A percentile compares a stretch with the other conserved stretches of the same genome.
phyloP scores from a whole-genome alignment of 805 yeast species.

The Clavispora asparagi region DNA sequence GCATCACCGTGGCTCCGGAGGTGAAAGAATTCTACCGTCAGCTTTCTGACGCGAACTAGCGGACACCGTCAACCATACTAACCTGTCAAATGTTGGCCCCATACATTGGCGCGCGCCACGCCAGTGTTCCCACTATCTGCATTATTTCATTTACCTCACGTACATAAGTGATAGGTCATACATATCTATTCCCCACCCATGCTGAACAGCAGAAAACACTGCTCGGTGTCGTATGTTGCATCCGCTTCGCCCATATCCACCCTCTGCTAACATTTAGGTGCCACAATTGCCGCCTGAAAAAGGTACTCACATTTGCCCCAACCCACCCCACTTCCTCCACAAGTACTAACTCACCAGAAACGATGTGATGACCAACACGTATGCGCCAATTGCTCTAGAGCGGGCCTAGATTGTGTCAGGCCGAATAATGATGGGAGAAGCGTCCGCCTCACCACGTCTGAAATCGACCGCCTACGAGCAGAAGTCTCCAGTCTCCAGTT shows the following conservation, averaged over 20 bases:
- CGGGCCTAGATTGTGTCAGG: constrained; percentile 9
- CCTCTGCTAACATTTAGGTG: constrained; percentile 7
- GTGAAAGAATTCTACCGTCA: constrained; percentile 67
- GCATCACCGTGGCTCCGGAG: constrained; percentile 63
- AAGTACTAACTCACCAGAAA: constrained; percentile 2
- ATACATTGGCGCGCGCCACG: no score
- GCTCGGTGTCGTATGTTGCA: constrained; percentile 11
- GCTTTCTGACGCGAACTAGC: constrained; percentile 16
- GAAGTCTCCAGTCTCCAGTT: constrained; percentile 2
- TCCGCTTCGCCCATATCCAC: neutral
- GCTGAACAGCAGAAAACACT: constrained; percentile 2
- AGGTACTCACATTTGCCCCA: constrained; percentile 4
- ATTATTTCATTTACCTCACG: neutral
- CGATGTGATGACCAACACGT: constrained; percentile 11
- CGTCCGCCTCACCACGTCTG: constrained; percentile 5
- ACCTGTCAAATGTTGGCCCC: no score
- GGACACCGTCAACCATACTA: no score
- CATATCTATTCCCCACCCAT: neutral
- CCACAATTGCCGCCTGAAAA: constrained; percentile 10
- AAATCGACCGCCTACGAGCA: constrained; percentile 6
- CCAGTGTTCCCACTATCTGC: neutral
- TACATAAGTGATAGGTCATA: neutral
- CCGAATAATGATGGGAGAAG: constrained; percentile 7
- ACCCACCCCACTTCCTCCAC: no score
- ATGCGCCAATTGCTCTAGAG: constrained; percentile 8